Conservation (phyloP, 208 protist genomes). For the Acanthamoeba healyi region DNA sequence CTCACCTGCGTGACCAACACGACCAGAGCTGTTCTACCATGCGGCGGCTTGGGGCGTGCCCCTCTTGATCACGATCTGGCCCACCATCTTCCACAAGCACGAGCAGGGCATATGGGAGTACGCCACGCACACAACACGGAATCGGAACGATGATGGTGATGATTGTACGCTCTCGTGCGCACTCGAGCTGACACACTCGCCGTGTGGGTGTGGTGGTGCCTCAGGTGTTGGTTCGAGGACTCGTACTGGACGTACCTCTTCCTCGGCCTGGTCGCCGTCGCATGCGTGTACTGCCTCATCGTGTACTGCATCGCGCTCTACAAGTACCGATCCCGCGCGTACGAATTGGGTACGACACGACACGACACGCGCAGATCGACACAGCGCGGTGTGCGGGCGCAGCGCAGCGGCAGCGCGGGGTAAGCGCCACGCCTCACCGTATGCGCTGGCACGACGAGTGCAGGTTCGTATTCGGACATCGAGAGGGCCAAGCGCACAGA, state of each 20-base stretch:
- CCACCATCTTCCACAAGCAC: background rate
- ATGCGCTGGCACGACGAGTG: background rate
- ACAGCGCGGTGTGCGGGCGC: too few species aligned
- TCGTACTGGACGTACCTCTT: background rate
- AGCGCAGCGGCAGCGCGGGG: too few species aligned
- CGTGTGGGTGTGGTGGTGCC: too few species aligned
- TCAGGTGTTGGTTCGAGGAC: constrained; percentile 35
- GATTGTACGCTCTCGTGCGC: too few species aligned
- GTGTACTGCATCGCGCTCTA: background rate
- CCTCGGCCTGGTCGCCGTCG: background rate
- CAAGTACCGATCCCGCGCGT: background rate
- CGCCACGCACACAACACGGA: too few species aligned
- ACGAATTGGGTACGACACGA: background rate
- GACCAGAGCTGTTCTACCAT: background rate
- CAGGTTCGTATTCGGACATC: background rate
- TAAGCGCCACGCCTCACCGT: too few species aligned
- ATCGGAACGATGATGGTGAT: too few species aligned
- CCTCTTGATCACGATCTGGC: background rate
- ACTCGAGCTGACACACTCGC: too few species aligned
- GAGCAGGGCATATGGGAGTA: constrained; percentile 26
- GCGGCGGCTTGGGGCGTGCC: background rate
- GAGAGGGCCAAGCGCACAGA: background rate
- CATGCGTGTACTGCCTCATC: background rate
- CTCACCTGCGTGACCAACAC: background rate
- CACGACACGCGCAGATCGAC: background rate